Percentiles rank a stretch among this genome's conserved stretches.
phyloP scores from a whole-genome alignment of 2,329 filamentous ascomycete genomes.

The Arachnomyces sp. region DNA sequence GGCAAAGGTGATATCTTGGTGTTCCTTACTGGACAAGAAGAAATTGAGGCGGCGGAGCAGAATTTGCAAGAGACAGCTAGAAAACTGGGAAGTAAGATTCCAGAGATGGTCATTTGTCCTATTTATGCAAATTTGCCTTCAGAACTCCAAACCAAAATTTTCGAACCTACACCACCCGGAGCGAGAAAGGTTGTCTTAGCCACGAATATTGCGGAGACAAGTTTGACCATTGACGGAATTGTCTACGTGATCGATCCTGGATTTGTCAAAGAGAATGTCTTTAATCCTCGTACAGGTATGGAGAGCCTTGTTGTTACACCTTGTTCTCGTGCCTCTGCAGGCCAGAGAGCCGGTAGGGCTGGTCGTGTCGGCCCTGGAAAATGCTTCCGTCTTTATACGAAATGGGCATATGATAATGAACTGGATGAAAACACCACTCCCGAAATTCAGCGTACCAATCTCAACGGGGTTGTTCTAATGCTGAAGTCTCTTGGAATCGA shows the following conservation, averaged over 20 bases:
- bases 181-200: conserved; percentile 87
- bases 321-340: conserved; percentile 83
- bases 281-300: conserved; percentile 87
- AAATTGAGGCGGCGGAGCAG: conserved; percentile 82
- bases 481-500: conserved; percentile 88
- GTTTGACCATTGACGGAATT: conserved; percentile 90
- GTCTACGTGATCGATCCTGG: conserved; percentile 94
- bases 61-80: conserved; percentile 77
- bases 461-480: conserved; percentile 75
- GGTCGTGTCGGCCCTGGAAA: conserved; percentile 88
- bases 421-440: conserved; percentile 87
- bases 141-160: conserved; percentile 86
- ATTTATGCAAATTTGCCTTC: conserved; percentile 92
- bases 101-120: conserved; percentile 81
- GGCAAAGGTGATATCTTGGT: conserved; percentile 83
- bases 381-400: conserved; percentile 88
- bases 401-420: conserved; percentile 90
- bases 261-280: conserved; percentile 91
- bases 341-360: conserved; percentile 86
- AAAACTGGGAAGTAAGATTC: conserved; percentile 76
- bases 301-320: conserved; percentile 85
- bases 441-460: conserved; percentile 84
- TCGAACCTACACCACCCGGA: conserved; percentile 79
- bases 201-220: conserved; percentile 96
- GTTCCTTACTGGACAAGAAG: conserved; percentile 91